phyloP scores from a whole-genome alignment of 768 basidiomycete genomes.

The Kwoniella sp. region DNA sequence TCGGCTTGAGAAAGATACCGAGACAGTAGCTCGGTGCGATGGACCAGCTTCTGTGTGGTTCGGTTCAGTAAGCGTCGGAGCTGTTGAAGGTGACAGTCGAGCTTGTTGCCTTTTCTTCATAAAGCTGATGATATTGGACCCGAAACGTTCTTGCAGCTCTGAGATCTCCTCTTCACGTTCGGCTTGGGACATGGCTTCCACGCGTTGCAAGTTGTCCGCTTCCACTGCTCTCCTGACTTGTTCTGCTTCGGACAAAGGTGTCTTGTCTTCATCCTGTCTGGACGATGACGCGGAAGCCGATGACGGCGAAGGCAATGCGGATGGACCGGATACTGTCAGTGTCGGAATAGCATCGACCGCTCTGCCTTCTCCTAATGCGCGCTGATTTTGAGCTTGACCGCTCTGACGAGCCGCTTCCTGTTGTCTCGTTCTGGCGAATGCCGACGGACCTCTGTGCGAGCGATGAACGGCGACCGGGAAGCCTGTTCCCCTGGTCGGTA shows the following conservation, averaged over 20 bases:
- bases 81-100: conserved; percentile 53
- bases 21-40: conserved; percentile 3
- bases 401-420: conserved; percentile 7
- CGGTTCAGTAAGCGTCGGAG: conserved; percentile 10
- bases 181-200: conserved; percentile 71
- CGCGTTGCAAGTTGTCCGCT: conserved; percentile 67
- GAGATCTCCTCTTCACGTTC: conserved; percentile 69
- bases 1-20: conserved; percentile 9
- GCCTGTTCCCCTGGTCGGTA: conserved; percentile 9
- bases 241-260: conserved; percentile 59
- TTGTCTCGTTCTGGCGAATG: conserved; percentile 26
- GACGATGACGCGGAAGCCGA: background rate
- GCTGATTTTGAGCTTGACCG: background rate
- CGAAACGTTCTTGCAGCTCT: conserved; percentile 74
- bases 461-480: conserved; percentile 33
- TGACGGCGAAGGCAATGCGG: no score
- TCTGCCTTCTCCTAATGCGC: conserved; percentile 14
- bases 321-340: background rate
- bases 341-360: conserved; percentile 19
- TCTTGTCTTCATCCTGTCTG: background rate
- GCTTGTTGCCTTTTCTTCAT: conserved; percentile 64
- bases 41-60: conserved; percentile 27
- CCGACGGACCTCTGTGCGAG: conserved; percentile 25
- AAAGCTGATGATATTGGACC: conserved; percentile 67
- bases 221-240: conserved; percentile 60